phyloP scores from a whole-genome alignment of 805 yeast species.

The Yamadazyma laniorum region DNA sequence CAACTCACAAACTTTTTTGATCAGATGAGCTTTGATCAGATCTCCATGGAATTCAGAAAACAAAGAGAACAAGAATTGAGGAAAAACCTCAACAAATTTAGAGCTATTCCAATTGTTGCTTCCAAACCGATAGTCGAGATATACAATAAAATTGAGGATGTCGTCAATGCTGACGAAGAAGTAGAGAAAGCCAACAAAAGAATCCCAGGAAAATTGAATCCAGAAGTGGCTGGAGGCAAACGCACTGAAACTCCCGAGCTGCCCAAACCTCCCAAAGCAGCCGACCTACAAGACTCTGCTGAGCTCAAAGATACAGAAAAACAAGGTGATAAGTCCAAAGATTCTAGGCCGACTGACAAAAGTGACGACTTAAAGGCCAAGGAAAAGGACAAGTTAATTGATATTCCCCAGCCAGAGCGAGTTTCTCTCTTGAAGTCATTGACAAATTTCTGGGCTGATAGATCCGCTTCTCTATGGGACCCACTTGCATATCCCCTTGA shows the following conservation, averaged over 20 bases:
- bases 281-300: neutral
- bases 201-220: slow-evolving; percentile 6
- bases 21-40: slow-evolving; percentile 72
- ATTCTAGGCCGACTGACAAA: slow-evolving; percentile 2
- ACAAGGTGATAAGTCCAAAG: neutral
- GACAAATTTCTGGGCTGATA: slow-evolving; percentile 94
- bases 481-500: slow-evolving; percentile 81
- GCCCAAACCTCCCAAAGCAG: neutral
- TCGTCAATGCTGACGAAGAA: slow-evolving; percentile 53
- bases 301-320: slow-evolving; percentile 7
- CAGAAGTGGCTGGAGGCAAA: slow-evolving; percentile 7
- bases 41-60: slow-evolving; percentile 80
- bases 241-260: neutral
- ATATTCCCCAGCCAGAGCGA: slow-evolving; percentile 53
- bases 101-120: slow-evolving; percentile 67
- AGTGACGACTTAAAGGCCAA: slow-evolving; percentile 1
- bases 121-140: slow-evolving; percentile 90
- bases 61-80: slow-evolving; percentile 78
- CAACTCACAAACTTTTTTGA: slow-evolving; percentile 67
- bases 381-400: slow-evolving; percentile 7
- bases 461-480: slow-evolving; percentile 94
- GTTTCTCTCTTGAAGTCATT: slow-evolving; percentile 78
- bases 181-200: slow-evolving; percentile 12
- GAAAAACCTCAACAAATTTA: slow-evolving; percentile 58
- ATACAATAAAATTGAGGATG: slow-evolving; percentile 84